Evolutionary conservation across 1,139 yeast genomes (phyloP).

Genomic region (Suhomyces bolitotheri): DNA sequence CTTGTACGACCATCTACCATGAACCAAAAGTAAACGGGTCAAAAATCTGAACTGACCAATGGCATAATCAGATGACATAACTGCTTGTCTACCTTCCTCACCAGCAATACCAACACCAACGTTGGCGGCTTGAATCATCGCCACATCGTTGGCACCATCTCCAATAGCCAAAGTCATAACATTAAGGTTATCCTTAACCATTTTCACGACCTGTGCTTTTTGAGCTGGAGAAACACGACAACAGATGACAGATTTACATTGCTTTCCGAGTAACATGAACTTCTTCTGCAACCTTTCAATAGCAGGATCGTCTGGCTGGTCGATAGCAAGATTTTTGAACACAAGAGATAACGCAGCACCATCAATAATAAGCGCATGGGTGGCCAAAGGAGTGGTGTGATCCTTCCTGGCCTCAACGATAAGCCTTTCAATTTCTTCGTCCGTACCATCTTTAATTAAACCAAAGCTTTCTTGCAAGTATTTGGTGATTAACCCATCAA

Average conservation of each 20-base stretch:
- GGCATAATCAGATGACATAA: slow-evolving; percentile 68
- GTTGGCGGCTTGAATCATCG: slow-evolving; percentile 68
- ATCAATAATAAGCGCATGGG: slow-evolving; percentile 54
- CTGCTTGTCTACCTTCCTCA: slow-evolving; percentile 69
- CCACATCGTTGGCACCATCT: slow-evolving; percentile 69
- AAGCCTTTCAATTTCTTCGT: slow-evolving; percentile 29
- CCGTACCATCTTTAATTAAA: slow-evolving; percentile 27
- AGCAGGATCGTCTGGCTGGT: slow-evolving; percentile 13
- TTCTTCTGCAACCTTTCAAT: slow-evolving; percentile 30
- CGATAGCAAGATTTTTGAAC: slow-evolving; percentile 25
- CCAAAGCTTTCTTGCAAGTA: slow-evolving; percentile 45
- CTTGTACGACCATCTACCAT: slow-evolving; percentile 66
- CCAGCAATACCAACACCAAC: slow-evolving; percentile 71
- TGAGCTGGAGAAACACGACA: slow-evolving; percentile 69
- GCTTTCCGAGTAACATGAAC: slow-evolving; percentile 56
- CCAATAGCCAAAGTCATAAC: slow-evolving; percentile 71
- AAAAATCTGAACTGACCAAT: slow-evolving; percentile 61
- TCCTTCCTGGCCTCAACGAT: slow-evolving; percentile 46
- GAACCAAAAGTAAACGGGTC: slow-evolving; percentile 55
- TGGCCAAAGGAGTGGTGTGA: slow-evolving; percentile 51
- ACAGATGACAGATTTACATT: slow-evolving; percentile 61
- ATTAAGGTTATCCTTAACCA: slow-evolving; percentile 50
- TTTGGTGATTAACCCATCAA: slow-evolving; percentile 38
- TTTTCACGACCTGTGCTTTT: slow-evolving; percentile 56
- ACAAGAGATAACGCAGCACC: slow-evolving; percentile 53